Evolutionary conservation across 2,329 filamentous ascomycete genomes (phyloP), one percentile per base, ranked within the genome.

Genomic region (Cryoendolithus antarcticus): DNA sequence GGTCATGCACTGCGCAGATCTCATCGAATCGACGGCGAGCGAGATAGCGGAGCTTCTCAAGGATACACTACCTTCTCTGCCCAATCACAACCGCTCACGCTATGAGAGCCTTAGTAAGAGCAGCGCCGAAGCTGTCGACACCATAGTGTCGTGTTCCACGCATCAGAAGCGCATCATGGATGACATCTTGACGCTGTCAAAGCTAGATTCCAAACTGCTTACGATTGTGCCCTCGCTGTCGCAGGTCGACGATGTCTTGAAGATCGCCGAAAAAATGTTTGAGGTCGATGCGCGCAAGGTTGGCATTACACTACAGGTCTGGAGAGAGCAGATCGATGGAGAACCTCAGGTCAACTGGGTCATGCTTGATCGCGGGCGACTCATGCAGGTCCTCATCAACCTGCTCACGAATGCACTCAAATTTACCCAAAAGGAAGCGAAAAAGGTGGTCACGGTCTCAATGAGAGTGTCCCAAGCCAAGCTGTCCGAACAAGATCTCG

Each of bases 121-220:
- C 15, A 37, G 35, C 30, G 38, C 38, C 2, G 38, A 40, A 28
- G 34, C 38, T 5, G 30, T 40, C 7, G 57, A 64, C 31, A 65
- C 62, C 27, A 66, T 69, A 40, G 57, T 64, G 29, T 56, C 63
- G 30, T 69, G 66, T 44, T 62, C 62, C 4, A 58, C 63, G 19
- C 66, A 69, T 40, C 64, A 67, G 41, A 67, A 66, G 43, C 53
- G 63, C 13, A 68, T 69, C 30, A 64, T 69, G 7, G 65, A 69
- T 44, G 66, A 69, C 42, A 56, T 69, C 4, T 52, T 68, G 2
- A 66, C 64, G 0, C 46, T 67, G 13, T 63, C 60, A 30, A 67
- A 67, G 39, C 57, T 68, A 10, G 64, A 67, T 34, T 64, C 63
- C 0, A 62, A 60, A 44, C 54, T 68, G 4, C 48, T 69, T 2